Percentiles rank a stretch among this genome's conserved stretches.
Evolutionary conservation across 2,329 filamentous ascomycete genomes (phyloP).

Genomic region (Basipetospora chlamydospora): DNA sequence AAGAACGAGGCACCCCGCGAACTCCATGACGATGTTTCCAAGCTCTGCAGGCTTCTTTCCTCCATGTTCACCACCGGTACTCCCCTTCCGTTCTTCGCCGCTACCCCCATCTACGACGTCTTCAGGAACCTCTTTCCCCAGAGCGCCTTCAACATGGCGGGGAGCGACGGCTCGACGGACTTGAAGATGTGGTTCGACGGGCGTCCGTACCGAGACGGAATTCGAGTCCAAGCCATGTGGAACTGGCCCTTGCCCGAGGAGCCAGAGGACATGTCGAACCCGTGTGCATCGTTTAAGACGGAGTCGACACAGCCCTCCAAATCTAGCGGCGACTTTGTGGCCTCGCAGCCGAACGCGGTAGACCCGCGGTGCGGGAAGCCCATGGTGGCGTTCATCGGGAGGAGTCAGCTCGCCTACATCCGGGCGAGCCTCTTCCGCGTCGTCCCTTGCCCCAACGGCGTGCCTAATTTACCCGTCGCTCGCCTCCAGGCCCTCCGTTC

Average conservation of each 20-base stretch:
- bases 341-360: conserved; percentile 2
- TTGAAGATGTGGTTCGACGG: conserved; percentile 35
- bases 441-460: conserved; percentile 21
- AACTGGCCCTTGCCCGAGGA: conserved; percentile 17
- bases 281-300: conserved; percentile 18
- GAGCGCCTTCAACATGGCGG: conserved; percentile 14
- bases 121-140: conserved; percentile 29
- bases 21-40: conserved; percentile 16
- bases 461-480: conserved; percentile 31
- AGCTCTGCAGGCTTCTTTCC: conserved; percentile 28
- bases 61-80: conserved; percentile 22
- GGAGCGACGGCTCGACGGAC: conserved; percentile 18
- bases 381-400: conserved; percentile 32
- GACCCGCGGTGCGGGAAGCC: conserved; percentile 1
- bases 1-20: conserved; percentile 19
- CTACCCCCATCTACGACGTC: conserved; percentile 26
- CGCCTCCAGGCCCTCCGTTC: conserved; percentile 31
- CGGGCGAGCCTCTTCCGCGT: conserved; percentile 33
- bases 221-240: conserved; percentile 38
- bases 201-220: conserved; percentile 26
- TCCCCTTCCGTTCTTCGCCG: conserved; percentile 19
- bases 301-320: conserved; percentile 20
- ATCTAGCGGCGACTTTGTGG: conserved; percentile 11
- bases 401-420: conserved; percentile 28
- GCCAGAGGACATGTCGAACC: not conserved